Evolutionary conservation across 23 red algal species (phyloP), one percentile per base, ranked within the genome.

Genomic region (Gracilaria domingensis): DNA sequence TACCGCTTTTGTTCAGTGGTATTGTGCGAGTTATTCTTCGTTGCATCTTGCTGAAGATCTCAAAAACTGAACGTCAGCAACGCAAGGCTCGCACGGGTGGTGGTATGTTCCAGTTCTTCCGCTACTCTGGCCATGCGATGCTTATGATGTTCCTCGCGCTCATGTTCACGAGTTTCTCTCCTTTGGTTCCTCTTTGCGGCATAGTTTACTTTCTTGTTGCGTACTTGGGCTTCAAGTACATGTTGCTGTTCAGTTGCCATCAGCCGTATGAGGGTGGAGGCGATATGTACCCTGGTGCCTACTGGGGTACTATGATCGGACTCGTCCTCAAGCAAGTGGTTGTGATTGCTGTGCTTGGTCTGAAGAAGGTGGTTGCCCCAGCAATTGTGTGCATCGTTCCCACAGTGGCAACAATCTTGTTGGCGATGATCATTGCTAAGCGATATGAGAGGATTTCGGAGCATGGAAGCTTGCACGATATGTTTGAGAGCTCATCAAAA

Each of bases 51-150:
- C 17, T 82, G 53, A 94, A 94, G 72, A 69, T 94, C 8, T 66
- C 83, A 4, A 93, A 93, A 45, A 93, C 89, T 35, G 89, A 93
- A 61, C 89, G 89, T 79, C 77, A 84, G 28, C 54, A 83, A 55
- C 66, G 89, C 33, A 83, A 81, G 34, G 81, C 81, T 17, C 54
- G 80, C 29, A 47, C 67, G 9, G 35, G 38, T 29, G 78, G 89
- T 8, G 73, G 79, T 28, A 2, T 85, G 3, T 93, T 93, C 89
- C 67, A 78, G 26, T 85, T 67, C 51, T 84, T 84, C 78, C 64
- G 66, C 44, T 66, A 75, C 20, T 93, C 61, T 72, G 81, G 79
- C 5, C 66, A 67, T 36, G 42, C 62, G 11, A 76, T 85, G 89
- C 77, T 85, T 29, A 79, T 79, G 16, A 66, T 66, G 38, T 83